These are phyloP conservation scores for Aspergillus neoniger DNA, from an alignment of 2,329 filamentous ascomycete genomes.

Conservation along the genomic window DNA sequence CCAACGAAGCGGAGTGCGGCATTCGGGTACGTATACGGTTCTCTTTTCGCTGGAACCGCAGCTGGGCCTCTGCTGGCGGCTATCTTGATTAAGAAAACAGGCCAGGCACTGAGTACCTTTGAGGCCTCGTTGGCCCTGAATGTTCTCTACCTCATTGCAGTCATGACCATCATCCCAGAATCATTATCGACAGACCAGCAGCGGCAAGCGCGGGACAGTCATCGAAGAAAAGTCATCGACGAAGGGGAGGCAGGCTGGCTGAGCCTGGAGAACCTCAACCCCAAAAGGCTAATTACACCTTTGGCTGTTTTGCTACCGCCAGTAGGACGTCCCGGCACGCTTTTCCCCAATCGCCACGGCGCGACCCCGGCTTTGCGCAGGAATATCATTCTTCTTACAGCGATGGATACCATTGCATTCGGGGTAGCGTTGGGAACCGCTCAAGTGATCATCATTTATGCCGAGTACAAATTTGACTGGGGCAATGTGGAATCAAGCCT, in stretches of 20 bases:
- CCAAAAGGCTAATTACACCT: conserved; percentile 71
- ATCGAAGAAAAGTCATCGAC: conserved; percentile 48
- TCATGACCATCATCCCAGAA: conserved; percentile 75
- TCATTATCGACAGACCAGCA: conserved; percentile 77
- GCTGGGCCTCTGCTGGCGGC: conserved; percentile 80
- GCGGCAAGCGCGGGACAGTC: conserved; percentile 67
- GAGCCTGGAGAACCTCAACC: conserved; percentile 35
- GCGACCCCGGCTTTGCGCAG: conserved; percentile 64
- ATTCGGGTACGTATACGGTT: conserved; percentile 88
- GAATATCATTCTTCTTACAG: conserved; percentile 79
- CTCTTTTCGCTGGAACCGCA: conserved; percentile 85
- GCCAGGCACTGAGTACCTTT: conserved; percentile 77
- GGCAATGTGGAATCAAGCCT: conserved; percentile 74
- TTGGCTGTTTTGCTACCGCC: conserved; percentile 76
- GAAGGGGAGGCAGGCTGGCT: conserved; percentile 32
- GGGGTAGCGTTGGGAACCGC: conserved; percentile 78
- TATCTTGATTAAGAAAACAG: conserved; percentile 74
- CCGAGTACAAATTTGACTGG: conserved; percentile 79
- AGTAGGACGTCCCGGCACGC: conserved; percentile 28
- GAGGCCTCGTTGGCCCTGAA: conserved; percentile 77
- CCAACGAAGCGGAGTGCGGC: conserved; percentile 76
- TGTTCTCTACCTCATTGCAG: conserved; percentile 69
- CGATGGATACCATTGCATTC: conserved; percentile 79
- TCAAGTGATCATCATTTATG: conserved; percentile 82
- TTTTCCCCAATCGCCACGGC: conserved; percentile 54